Percentiles rank a stretch among this genome's conserved stretches.
These are phyloP conservation scores for Leishmania lainsoni DNA, from an alignment of 208 protist genomes.

Conservation along the genomic window DNA sequence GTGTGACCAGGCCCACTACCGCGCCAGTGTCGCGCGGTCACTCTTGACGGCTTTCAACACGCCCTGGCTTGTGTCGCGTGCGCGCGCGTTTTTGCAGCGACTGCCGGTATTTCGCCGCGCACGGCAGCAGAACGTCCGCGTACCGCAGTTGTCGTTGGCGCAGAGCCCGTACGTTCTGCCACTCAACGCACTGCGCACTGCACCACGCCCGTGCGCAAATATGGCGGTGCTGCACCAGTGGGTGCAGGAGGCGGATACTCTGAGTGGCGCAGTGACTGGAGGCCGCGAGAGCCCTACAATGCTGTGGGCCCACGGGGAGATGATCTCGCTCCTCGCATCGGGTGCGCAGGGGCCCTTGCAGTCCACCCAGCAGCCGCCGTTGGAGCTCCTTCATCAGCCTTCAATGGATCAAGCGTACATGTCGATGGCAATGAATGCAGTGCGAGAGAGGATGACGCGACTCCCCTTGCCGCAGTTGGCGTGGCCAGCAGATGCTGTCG, in stretches of 20 bases:
- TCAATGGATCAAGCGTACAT: slow-evolving; percentile 34
- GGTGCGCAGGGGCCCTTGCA: not conserved
- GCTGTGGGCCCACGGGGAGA: slow-evolving; percentile 11
- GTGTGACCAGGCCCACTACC: slow-evolving; percentile 79
- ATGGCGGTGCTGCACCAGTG: slow-evolving; percentile 42
- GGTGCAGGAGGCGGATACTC: slow-evolving; percentile 28
- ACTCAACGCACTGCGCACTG: slow-evolving; percentile 9
- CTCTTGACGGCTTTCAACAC: slow-evolving; percentile 52
- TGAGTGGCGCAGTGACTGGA: slow-evolving; percentile 1
- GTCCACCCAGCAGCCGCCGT: slow-evolving; percentile 9
- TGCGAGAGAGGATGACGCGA: slow-evolving; percentile 16
- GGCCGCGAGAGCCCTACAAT: slow-evolving; percentile 15
- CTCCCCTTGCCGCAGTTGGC: slow-evolving; percentile 24
- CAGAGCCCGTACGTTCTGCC: slow-evolving; percentile 30
- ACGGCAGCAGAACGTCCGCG: slow-evolving; percentile 16
- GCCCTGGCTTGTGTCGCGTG: slow-evolving; percentile 22
- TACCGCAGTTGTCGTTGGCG: slow-evolving; percentile 43
- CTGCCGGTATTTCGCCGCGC: slow-evolving; percentile 45
- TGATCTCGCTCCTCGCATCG: slow-evolving; percentile 14
- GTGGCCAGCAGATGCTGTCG: slow-evolving; percentile 22
- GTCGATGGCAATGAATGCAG: slow-evolving; percentile 12
- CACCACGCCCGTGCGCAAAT: slow-evolving; percentile 41
- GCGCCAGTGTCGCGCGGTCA: slow-evolving; percentile 41
- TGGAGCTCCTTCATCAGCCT: slow-evolving; percentile 41
- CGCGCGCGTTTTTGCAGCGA: slow-evolving; percentile 43